Evolutionary conservation across 176 grass and related monocot species (phyloP).

Genomic region (Puccinellia tenuiflora): DNA sequence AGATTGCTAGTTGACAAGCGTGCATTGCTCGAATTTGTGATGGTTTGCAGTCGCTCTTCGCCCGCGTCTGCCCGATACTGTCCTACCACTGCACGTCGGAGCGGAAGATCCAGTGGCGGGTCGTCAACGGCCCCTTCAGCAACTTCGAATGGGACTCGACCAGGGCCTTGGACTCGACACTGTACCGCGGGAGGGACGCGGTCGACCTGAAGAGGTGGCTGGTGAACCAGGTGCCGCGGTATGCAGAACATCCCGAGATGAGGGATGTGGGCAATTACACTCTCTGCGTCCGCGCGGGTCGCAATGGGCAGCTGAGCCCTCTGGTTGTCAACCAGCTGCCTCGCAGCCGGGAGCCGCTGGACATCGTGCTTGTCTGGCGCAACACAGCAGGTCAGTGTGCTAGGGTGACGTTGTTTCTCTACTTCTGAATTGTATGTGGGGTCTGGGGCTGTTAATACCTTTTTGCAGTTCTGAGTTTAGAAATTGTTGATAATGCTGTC

Average conservation of each 20-base stretch:
- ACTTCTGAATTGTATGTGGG: neutral
- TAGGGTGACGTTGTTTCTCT: neutral
- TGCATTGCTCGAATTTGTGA: neutral
- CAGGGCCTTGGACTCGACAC: too few species aligned
- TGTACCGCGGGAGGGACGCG: neutral
- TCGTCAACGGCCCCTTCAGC: neutral
- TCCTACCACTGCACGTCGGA: neutral
- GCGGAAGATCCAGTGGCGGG: conserved; percentile 13
- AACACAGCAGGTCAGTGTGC: neutral
- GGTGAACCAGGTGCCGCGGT: too few species aligned
- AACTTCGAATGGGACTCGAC: too few species aligned
- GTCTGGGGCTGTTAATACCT: neutral
- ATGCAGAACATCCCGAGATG: too few species aligned
- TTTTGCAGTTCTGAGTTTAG: neutral
- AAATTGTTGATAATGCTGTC: neutral
- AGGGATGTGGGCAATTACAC: too few species aligned
- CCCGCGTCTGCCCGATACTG: neutral
- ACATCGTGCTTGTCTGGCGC: neutral
- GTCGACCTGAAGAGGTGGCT: neutral
- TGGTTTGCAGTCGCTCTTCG: neutral
- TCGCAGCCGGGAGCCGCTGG: neutral
- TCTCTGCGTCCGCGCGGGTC: neutral
- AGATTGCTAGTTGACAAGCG: neutral
- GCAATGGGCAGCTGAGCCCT: neutral
- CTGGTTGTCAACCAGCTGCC: conserved; percentile 23